phyloP scores from a whole-genome alignment of 2,329 filamentous ascomycete species.

The Aspergillus persii region DNA sequence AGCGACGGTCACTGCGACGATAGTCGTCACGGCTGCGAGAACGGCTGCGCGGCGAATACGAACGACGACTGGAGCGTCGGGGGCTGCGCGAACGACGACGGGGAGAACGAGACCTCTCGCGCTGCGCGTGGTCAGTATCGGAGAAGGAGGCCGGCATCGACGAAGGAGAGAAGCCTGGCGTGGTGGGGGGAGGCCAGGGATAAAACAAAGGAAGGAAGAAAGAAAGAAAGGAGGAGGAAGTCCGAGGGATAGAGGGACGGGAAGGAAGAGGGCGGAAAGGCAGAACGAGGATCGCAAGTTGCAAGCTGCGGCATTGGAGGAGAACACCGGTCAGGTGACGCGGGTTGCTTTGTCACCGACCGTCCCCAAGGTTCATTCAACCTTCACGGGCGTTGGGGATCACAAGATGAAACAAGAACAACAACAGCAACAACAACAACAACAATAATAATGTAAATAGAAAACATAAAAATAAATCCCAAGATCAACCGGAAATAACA shows the following conservation, averaged over 20 bases:
- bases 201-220: background rate
- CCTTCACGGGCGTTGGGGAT: too few species aligned
- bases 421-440: too few species aligned
- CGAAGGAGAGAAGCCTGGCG: constrained; percentile 4
- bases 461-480: too few species aligned
- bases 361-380: too few species aligned
- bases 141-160: constrained; percentile 27
- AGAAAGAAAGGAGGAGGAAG: background rate
- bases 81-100: constrained; percentile 78
- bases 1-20: constrained; percentile 71
- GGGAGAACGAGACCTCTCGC: constrained; percentile 70
- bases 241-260: background rate
- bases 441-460: too few species aligned
- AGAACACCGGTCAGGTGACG: background rate
- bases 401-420: too few species aligned
- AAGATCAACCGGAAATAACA: too few species aligned
- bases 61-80: constrained; percentile 66
- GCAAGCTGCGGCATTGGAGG: background rate
- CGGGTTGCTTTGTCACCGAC: background rate
- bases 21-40: constrained; percentile 77
- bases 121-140: constrained; percentile 55
- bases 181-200: background rate
- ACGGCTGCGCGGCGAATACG: constrained; percentile 75
- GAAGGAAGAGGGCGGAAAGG: background rate
- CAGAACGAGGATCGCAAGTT: constrained; percentile 1